Evolutionary conservation across 1,284 basidiomycete species (phyloP).

Genomic region (Ganoderma resinaceum): DNA sequence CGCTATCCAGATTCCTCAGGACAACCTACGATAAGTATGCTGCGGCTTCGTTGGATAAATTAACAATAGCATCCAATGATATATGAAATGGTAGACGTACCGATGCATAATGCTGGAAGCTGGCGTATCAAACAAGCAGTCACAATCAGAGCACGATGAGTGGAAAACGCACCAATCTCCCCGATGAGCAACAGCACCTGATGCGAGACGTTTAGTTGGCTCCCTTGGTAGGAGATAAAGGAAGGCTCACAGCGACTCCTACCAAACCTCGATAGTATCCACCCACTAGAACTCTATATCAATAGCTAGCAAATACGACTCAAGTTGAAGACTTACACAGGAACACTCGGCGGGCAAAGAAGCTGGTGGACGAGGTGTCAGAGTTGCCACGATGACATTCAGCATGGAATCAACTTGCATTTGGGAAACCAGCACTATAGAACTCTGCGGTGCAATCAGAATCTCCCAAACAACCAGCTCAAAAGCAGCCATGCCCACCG

Average conservation of each 20-base stretch:
- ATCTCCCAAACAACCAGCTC: background rate
- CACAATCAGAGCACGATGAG: background rate
- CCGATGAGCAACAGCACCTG: background rate
- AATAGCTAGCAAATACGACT: background rate
- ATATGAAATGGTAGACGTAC: background rate
- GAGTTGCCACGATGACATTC: background rate
- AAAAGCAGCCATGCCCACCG: background rate
- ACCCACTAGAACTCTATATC: background rate
- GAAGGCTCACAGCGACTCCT: background rate
- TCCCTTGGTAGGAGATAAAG: background rate
- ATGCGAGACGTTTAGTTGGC: background rate
- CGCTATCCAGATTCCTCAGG: background rate
- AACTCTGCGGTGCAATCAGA: background rate
- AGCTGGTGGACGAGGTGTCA: background rate
- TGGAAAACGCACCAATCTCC: background rate
- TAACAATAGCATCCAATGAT: background rate
- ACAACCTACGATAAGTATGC: background rate
- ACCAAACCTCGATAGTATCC: background rate
- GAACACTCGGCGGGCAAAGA: slow-evolving; percentile 1
- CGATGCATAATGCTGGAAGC: background rate
- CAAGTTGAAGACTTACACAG: background rate
- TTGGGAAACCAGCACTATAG: background rate
- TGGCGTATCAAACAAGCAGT: background rate
- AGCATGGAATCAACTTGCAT: background rate
- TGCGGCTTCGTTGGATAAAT: background rate